Evolutionary conservation across 2,329 filamentous ascomycete genomes (phyloP).

Genomic region (Cladosporium sp.): DNA sequence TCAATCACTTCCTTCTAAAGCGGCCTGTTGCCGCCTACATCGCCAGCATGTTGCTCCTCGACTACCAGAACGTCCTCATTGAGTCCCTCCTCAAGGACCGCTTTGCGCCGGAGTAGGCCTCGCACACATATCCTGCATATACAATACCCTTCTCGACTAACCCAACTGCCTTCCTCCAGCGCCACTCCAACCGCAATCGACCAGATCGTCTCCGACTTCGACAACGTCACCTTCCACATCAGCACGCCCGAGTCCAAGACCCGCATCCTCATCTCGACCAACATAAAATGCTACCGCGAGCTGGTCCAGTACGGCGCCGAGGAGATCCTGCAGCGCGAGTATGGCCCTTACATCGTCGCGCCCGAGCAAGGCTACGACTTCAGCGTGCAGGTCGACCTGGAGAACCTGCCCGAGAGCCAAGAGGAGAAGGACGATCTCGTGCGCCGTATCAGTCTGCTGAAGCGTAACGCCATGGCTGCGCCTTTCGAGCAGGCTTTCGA

Average conservation of each 20-base stretch:
- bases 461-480: constrained; percentile 98
- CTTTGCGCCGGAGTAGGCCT: constrained; percentile 53
- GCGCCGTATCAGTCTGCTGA: constrained; percentile 81
- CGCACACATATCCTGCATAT: no score
- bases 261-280: constrained; percentile 90
- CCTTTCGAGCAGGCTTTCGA: constrained; percentile 97
- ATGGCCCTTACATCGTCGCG: constrained; percentile 82
- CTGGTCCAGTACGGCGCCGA: constrained; percentile 90
- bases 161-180: constrained; percentile 45
- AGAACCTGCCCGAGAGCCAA: constrained; percentile 76
- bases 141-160: neutral
- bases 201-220: constrained; percentile 98
- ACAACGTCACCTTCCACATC: constrained; percentile 97
- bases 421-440: constrained; percentile 85
- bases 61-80: constrained; percentile 98
- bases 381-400: constrained; percentile 84
- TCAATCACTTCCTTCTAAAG: neutral
- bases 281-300: constrained; percentile 92
- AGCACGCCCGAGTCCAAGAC: constrained; percentile 92
- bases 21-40: neutral
- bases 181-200: constrained; percentile 85
- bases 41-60: constrained; percentile 76
- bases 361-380: constrained; percentile 95
- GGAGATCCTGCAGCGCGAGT: constrained; percentile 88
- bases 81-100: constrained; percentile 93